Conservation (phyloP, 2,329 filamentous ascomycete genomes). For the Talaromyces sp. region DNA sequence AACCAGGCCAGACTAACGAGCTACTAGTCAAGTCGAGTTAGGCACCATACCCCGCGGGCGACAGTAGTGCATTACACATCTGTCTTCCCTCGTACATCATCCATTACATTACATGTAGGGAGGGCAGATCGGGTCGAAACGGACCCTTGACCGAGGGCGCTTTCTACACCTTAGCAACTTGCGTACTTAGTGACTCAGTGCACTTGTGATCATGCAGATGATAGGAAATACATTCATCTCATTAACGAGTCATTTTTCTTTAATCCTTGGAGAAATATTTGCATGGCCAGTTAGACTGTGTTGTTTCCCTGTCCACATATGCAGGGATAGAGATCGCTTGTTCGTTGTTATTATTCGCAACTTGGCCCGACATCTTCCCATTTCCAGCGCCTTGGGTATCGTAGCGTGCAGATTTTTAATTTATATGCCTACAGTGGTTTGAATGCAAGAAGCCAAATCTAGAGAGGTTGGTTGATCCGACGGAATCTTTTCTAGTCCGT, state of each 20-base stretch:
- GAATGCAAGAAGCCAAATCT: neutral
- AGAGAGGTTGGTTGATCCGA: neutral
- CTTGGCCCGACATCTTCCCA: neutral
- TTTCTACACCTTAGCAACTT: neutral
- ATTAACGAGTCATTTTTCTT: neutral
- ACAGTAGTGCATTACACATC: neutral
- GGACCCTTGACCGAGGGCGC: constrained; percentile 1
- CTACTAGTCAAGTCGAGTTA: neutral
- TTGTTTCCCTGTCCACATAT: neutral
- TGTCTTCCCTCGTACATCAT: neutral
- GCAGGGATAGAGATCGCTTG: constrained; percentile 3
- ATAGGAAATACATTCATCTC: neutral
- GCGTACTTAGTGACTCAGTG: neutral
- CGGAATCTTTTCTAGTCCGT: neutral
- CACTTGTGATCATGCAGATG: neutral
- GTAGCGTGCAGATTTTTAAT: neutral
- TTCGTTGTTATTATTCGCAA: neutral
- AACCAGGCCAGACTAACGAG: neutral
- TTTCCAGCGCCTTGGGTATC: constrained; percentile 4
- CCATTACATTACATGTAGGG: neutral
- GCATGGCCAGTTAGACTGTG: neutral
- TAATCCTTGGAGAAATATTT: too few relatives aligned
- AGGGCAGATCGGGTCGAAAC: constrained; percentile 13
- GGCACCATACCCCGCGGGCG: neutral
- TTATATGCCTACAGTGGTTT: neutral